Evolutionary conservation across 2,329 filamentous ascomycete species (phyloP).

Genomic region (Penicillium carneum): DNA sequence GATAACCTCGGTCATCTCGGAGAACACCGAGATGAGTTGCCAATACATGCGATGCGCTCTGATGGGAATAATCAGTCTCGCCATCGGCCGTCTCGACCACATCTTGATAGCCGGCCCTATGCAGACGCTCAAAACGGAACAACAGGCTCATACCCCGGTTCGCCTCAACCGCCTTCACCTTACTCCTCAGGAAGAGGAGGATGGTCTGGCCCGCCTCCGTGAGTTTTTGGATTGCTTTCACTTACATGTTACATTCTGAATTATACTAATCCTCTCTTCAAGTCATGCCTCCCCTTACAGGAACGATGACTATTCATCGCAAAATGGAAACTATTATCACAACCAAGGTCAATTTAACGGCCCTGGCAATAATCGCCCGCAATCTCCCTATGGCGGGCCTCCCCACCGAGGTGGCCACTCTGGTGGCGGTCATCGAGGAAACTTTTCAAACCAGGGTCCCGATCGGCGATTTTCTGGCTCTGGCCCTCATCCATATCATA

Average conservation of each 20-base stretch:
- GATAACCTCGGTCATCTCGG: slow-evolving; percentile 40
- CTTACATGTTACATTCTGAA: slow-evolving; percentile 9
- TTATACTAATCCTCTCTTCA: slow-evolving; percentile 50
- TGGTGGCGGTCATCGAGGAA: slow-evolving; percentile 63
- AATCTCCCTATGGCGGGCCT: slow-evolving; percentile 56
- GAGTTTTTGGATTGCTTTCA: slow-evolving; percentile 38
- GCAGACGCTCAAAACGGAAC: slow-evolving; percentile 64
- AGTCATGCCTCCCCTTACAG: slow-evolving; percentile 71
- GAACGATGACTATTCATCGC: slow-evolving; percentile 61
- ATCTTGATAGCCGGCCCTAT: slow-evolving; percentile 58
- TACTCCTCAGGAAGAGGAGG: slow-evolving; percentile 63
- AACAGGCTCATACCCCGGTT: slow-evolving; percentile 64
- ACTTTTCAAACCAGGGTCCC: slow-evolving; percentile 58
- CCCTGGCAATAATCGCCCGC: slow-evolving; percentile 57
- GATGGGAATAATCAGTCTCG: slow-evolving; percentile 42
- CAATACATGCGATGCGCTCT: slow-evolving; percentile 45
- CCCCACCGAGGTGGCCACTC: slow-evolving; percentile 61
- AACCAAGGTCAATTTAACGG: slow-evolving; percentile 59
- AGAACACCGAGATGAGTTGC: slow-evolving; percentile 47
- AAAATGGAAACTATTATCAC: slow-evolving; percentile 63
- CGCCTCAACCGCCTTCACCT: slow-evolving; percentile 68
- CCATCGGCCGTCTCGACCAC: slow-evolving; percentile 51
- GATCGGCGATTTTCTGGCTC: slow-evolving; percentile 56
- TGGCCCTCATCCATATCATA: slow-evolving; percentile 57
- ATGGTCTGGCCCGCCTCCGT: slow-evolving; percentile 58